A percentile compares a stretch with the other conserved stretches of the same genome.
Evolutionary conservation across 768 basidiomycete species (phyloP).

Genomic region (Pleurotus cornucopiae): DNA sequence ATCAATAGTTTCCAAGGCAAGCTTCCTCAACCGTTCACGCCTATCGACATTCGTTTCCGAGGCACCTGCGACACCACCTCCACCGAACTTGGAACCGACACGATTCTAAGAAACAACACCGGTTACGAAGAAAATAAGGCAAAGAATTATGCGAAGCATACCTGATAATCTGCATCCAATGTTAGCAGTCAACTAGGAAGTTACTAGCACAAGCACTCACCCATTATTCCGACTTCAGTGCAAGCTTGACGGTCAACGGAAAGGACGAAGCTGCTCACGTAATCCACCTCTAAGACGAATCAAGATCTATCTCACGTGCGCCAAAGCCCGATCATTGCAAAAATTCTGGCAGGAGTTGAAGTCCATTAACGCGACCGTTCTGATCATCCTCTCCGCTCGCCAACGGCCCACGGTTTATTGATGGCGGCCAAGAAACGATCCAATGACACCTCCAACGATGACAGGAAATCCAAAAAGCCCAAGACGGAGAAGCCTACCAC

Average conservation of each 20-base stretch:
- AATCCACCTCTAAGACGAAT: slow-evolving; percentile 14
- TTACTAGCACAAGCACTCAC: slow-evolving; percentile 20
- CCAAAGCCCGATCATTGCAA: too few relatives aligned
- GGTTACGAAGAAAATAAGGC: slow-evolving; percentile 2
- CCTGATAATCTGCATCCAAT: slow-evolving; percentile 60
- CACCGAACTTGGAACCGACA: slow-evolving; percentile 93
- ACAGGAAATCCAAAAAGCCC: neutral
- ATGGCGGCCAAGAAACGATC: slow-evolving; percentile 10
- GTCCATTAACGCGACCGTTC: slow-evolving; percentile 5
- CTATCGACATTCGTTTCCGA: slow-evolving; percentile 95
- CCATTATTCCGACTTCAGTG: slow-evolving; percentile 22
- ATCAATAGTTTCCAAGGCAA: slow-evolving; percentile 96
- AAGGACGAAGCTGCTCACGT: slow-evolving; percentile 14
- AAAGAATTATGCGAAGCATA: slow-evolving; percentile 21
- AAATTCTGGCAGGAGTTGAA: too few relatives aligned
- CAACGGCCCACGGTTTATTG: slow-evolving; percentile 1
- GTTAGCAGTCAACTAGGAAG: slow-evolving; percentile 6
- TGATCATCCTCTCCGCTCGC: neutral
- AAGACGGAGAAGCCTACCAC: slow-evolving; percentile 18
- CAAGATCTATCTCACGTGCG: too few relatives aligned
- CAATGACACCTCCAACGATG: neutral
- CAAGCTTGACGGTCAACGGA: too few relatives aligned
- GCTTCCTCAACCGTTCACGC: slow-evolving; percentile 89
- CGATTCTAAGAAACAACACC: slow-evolving; percentile 62
- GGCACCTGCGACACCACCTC: slow-evolving; percentile 92